phyloP scores from a whole-genome alignment of 1,139 yeast genomes.

The Kodamaea arcana region DNA sequence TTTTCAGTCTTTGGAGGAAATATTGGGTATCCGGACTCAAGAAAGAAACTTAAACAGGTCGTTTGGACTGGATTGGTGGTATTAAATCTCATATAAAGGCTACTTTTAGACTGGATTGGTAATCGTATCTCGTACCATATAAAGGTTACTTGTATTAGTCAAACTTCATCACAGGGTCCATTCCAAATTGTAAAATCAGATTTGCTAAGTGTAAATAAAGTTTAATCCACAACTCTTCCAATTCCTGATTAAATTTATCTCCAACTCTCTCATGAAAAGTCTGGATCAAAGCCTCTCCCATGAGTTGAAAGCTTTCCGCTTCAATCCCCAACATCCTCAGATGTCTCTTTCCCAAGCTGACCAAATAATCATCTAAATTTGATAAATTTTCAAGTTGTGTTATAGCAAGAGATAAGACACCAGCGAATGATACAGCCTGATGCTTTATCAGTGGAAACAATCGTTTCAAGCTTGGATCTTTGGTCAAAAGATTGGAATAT shows the following conservation, averaged over 20 bases:
- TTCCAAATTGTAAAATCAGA: constrained; percentile 58
- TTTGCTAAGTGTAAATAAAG: constrained; percentile 61
- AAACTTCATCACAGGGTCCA: constrained; percentile 49
- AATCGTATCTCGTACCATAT: too few species aligned
- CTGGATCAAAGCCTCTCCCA: constrained; percentile 74
- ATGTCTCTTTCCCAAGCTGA: constrained; percentile 69
- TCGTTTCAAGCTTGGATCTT: constrained; percentile 51
- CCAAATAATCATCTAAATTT: constrained; percentile 55
- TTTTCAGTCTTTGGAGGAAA: too few species aligned
- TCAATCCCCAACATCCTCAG: constrained; percentile 73
- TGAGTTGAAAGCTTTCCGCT: constrained; percentile 65
- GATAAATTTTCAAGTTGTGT: constrained; percentile 38
- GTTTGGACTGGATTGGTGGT: too few species aligned
- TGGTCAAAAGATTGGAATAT: constrained; percentile 53
- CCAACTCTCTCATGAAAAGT: constrained; percentile 71
- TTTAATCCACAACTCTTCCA: constrained; percentile 72
- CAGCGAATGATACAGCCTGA: constrained; percentile 78
- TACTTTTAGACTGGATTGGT: too few species aligned
- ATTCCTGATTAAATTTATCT: constrained; percentile 40
- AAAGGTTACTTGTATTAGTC: too few species aligned
- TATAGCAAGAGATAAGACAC: constrained; percentile 65
- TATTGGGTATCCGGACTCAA: too few species aligned
- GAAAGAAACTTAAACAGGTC: too few species aligned
- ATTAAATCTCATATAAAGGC: too few species aligned
- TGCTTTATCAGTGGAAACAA: constrained; percentile 64